Conservation (phyloP, 139 green algal genomes). For the Raphidocelis subcapitata region DNA sequence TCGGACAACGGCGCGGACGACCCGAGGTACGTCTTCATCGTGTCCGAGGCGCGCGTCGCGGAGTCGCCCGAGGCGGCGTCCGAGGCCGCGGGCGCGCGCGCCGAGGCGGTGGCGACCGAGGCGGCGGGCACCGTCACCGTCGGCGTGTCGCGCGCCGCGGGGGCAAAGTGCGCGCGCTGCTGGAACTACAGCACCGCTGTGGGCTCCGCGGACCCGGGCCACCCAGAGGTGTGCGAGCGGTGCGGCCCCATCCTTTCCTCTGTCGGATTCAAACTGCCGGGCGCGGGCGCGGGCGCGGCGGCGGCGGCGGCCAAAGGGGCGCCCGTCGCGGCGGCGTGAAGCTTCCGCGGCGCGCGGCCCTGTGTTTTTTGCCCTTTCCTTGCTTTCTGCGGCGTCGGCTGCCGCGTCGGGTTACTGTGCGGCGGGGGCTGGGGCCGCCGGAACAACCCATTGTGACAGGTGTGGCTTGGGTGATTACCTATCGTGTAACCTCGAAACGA, state of each 20-base stretch:
- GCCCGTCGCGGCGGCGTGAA: not conserved
- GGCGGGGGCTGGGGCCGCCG: no score
- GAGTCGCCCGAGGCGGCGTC: slow-evolving; percentile 14
- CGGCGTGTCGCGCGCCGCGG: slow-evolving; percentile 75
- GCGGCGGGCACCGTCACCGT: slow-evolving; percentile 63
- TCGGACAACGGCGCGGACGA: slow-evolving; percentile 74
- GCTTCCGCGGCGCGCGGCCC: no score
- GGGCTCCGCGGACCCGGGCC: slow-evolving; percentile 33
- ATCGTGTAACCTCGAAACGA: no score
- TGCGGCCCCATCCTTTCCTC: slow-evolving; percentile 81
- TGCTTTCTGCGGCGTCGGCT: no score
- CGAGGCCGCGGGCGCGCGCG: slow-evolving; percentile 6
- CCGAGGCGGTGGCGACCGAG: slow-evolving; percentile 30
- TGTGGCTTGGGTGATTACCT: no score
- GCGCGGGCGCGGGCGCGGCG: not conserved
- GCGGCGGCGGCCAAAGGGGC: not conserved
- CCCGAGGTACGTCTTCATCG: slow-evolving; percentile 82
- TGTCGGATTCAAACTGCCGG: slow-evolving; percentile 53
- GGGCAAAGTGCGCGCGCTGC: slow-evolving; percentile 92
- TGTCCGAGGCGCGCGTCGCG: slow-evolving; percentile 46
- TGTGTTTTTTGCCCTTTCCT: no score
- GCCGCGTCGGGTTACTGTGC: no score
- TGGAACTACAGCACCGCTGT: slow-evolving; percentile 91
- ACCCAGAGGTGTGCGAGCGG: slow-evolving; percentile 88
- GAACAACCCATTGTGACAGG: no score